A percentile compares a stretch with the other conserved stretches of the same genome.
phyloP scores from a whole-genome alignment of 2,329 filamentous ascomycete species.

The Lanzia echinophila region DNA sequence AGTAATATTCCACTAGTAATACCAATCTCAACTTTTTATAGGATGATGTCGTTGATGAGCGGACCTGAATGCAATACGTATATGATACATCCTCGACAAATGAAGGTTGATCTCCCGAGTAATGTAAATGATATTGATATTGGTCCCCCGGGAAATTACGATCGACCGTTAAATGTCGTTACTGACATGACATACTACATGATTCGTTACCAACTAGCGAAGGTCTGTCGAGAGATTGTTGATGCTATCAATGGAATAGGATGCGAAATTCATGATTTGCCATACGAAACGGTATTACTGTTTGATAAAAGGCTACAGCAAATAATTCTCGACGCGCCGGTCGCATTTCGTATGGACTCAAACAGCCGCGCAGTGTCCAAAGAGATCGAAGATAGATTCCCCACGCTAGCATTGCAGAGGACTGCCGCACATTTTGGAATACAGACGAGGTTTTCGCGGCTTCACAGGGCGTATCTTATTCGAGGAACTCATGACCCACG shows the following conservation, averaged over 20 bases:
- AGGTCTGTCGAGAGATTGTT: slow-evolving; percentile 33
- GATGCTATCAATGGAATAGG: slow-evolving; percentile 29
- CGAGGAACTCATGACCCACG: slow-evolving; percentile 25
- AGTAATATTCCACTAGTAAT: not conserved
- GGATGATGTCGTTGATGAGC: slow-evolving; percentile 31
- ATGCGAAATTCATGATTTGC: slow-evolving; percentile 17
- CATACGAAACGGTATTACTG: slow-evolving; percentile 30
- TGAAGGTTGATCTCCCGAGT: slow-evolving; percentile 32
- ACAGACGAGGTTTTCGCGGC: slow-evolving; percentile 32
- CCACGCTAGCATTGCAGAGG: slow-evolving; percentile 28
- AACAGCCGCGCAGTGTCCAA: slow-evolving; percentile 7
- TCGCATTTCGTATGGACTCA: slow-evolving; percentile 28
- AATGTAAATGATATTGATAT: slow-evolving; percentile 34
- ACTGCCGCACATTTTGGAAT: slow-evolving; percentile 32
- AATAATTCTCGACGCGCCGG: slow-evolving; percentile 28
- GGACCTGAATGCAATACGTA: slow-evolving; percentile 34
- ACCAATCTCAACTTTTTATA: slow-evolving; percentile 14
- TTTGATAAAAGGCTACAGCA: slow-evolving; percentile 31
- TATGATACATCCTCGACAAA: slow-evolving; percentile 33
- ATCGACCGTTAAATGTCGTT: not conserved
- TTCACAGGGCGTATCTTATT: slow-evolving; percentile 34
- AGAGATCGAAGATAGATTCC: slow-evolving; percentile 5
- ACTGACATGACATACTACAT: slow-evolving; percentile 36
- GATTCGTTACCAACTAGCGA: slow-evolving; percentile 31
- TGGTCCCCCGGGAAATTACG: slow-evolving; percentile 16